These are phyloP conservation scores for Botryosphaeria dothidea DNA, from an alignment of 2,329 filamentous ascomycete species.

Conservation along the genomic window DNA sequence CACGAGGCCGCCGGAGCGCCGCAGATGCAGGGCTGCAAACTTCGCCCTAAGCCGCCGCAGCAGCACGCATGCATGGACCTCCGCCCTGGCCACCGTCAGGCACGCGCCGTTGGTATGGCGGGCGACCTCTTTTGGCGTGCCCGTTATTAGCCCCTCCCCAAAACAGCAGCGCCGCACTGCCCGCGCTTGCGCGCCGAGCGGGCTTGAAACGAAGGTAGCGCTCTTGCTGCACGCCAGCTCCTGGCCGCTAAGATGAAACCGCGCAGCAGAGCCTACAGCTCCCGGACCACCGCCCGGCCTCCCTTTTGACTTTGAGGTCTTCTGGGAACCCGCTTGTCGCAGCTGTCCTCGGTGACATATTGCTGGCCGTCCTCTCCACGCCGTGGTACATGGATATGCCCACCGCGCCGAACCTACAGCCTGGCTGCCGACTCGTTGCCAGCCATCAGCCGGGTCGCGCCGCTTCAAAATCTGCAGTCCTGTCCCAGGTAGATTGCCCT, in stretches of 20 bases:
- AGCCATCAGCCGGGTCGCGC: constrained; percentile 8
- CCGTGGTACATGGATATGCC: constrained; percentile 10
- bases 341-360: background rate
- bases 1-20: no score
- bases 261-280: constrained; percentile 1
- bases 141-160: background rate
- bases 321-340: background rate
- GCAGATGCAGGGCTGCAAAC: no score
- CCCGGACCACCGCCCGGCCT: background rate
- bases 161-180: background rate
- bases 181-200: background rate
- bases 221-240: background rate
- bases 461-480: constrained; percentile 14
- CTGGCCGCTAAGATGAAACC: constrained; percentile 11
- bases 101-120: background rate
- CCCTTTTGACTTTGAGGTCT: constrained; percentile 9
- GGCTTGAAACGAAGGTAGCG: constrained; percentile 5
- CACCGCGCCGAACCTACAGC: background rate
- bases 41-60: no score
- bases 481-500: constrained; percentile 17
- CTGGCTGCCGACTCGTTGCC: constrained; percentile 11
- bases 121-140: background rate
- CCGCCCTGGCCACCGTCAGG: background rate
- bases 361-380: background rate
- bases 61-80: no score